Evolutionary conservation across 345 rosid genomes (phyloP).

Genomic region (Ceriops zippeliana): DNA sequence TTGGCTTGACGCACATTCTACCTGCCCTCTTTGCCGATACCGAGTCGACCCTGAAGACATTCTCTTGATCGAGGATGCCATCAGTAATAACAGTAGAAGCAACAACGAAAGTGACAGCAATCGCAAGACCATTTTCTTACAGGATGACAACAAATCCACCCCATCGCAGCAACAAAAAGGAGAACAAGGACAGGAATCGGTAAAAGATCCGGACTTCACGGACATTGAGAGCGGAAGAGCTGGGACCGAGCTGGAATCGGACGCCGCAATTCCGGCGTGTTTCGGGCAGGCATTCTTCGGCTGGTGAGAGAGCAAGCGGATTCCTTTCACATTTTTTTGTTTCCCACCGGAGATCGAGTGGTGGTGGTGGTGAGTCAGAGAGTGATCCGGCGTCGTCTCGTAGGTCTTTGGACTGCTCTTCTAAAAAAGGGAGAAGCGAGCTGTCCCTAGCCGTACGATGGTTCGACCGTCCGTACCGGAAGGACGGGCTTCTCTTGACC

Average conservation of each 20-base stretch:
- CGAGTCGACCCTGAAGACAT: conserved; percentile 91
- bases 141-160: too few species aligned
- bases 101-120: too few species aligned
- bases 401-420: conserved; percentile 51
- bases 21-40: conserved; percentile 91
- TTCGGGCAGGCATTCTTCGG: conserved; percentile 73
- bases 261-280: conserved; percentile 33
- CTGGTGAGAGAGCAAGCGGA: conserved; percentile 41
- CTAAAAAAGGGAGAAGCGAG: conserved; percentile 18
- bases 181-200: conserved; percentile 4
- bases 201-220: background rate
- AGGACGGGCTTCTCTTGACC: conserved; percentile 54
- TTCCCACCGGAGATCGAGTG: background rate
- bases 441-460: conserved; percentile 39
- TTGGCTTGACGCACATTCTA: conserved; percentile 94
- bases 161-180: conserved; percentile 14
- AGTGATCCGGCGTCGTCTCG: conserved; percentile 31
- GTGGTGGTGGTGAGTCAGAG: background rate
- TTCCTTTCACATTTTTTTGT: conserved; percentile 3
- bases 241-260: background rate
- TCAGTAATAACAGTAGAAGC: background rate
- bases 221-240: conserved; percentile 7
- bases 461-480: conserved; percentile 45
- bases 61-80: conserved; percentile 45
- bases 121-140: too few species aligned